Base-by-base conservation (phyloP, 257 asterid species). In the Ophiorrhiza pumila region DNA sequence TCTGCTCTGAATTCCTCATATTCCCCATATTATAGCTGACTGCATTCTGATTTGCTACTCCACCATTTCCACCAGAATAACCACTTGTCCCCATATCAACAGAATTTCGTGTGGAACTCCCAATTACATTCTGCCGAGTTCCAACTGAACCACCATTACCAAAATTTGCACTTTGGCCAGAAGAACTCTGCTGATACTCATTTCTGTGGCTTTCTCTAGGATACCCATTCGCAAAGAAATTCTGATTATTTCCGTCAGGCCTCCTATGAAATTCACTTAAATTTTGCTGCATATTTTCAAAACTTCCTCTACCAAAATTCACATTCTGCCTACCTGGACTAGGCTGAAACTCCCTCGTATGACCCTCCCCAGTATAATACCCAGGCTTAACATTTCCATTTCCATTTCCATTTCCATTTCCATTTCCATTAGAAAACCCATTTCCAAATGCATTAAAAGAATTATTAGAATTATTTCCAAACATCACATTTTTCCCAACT, bases 21-120 rank as follows among this genome's bases (percentile, higher is more conserved):
- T 50, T 65, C 18, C 71, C 84, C 29, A 58, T 68, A 66, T 71
- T 71, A 68, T 41, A 57, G 50, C 77, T 80, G 53, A 72, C 42
- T 12, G 76, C 65, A 71, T 68, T 79, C 85, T 58, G 80, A 43
- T 32, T 73, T 14, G 68, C 23, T 13, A 0, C 17, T 72, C 76
- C 82, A 18, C 73, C 60, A 32, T 66, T 65, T 42, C 77, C 78
- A 57, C 71, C 78, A 59, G 60, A 74, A 60, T 67, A 39, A 72
- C 63, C 75, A 52, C 72, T 27, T 47, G 7, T 20, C 64, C 23
- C 73, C 35, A 32, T 52, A 39, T 64, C 69, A 39, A 41, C 60
- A 17, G 73, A 23, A 62, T 75, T 74, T n/a, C 64, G 71, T 34
- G 72, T 76, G 32, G 62, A 53, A 67, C 13, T 41, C 69, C 67